These are phyloP conservation scores for Arabidopsis thaliana DNA, from an alignment of 345 rosid genomes.

Conservation along the genomic window TAIR10.1 NC_003074.8:21272501-21273000, in stretches of 20 bases:
- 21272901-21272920: conserved; percentile 14
- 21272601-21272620: neutral
- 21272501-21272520: neutral
- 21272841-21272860: neutral
- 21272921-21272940: conserved; percentile 10
- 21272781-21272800: conserved; percentile 18
- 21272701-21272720: conserved; percentile 57
- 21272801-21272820: neutral
- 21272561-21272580: neutral
- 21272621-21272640: neutral
- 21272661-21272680: conserved; percentile 63
- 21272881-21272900: conserved; percentile 10
- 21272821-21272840: neutral
- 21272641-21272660: conserved; percentile 6
- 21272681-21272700: conserved; percentile 66
- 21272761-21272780: conserved; percentile 68
- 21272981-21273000: neutral
- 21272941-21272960: neutral
- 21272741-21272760: conserved; percentile 85
- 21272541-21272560: neutral
- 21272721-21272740: conserved; percentile 74
- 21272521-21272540: neutral
- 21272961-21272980: neutral
- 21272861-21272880: conserved; percentile 1
- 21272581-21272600: neutral